Base-by-base conservation (phyloP, 495 filamentous ascomycete species). In the Penicillium nucicola region DNA sequence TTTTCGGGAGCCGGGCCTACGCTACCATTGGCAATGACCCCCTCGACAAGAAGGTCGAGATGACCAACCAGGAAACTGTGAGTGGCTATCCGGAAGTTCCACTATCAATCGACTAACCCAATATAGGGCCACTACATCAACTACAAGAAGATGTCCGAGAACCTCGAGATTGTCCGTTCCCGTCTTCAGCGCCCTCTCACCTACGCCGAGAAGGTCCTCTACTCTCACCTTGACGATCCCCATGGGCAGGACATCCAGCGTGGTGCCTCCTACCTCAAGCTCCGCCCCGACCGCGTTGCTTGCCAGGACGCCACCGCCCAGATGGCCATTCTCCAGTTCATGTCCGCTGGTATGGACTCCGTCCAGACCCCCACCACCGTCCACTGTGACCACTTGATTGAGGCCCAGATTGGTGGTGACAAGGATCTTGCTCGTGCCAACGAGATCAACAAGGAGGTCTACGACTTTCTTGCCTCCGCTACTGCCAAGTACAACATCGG, bases 401-500 rank as follows among this genome's bases (percentile, higher is more conserved):
- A 97, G 79, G 93, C 92, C 54, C 92, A 97, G 77, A 67, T 90
- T 66, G 93, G 93, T 65, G 93, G 95, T 64, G 84, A 80, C 41
- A 92, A 97, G 81, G 93, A 98, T 87, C 79, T 98, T 60, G 88
- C 84, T 45, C 83, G 93, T 64, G 95, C 95, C 57, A 77, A 90
- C 62, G 81, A 82, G 46, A 95, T 97, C 76, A 98, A 98, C 86
- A 97, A 97, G 83, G 93, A 98, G 74, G 93, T 98, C 56, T 98
- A 97, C 76, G 89, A 98, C 72, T 98, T 98, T 83, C 79, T 98
- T 67, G 84, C 92, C 46, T 85, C 85, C 43, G 85, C 95, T 50
- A 97, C 93, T 63, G 93, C 91, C 57, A 98, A 97, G 81, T 98
- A 97, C 82, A 92, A 96, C 78, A 97, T 98, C 67, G 95, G 95